A percentile compares a stretch with the other conserved stretches of the same genome.
Conservation (phyloP, 257 asterid species). For the Linaria vulgaris region DNA sequence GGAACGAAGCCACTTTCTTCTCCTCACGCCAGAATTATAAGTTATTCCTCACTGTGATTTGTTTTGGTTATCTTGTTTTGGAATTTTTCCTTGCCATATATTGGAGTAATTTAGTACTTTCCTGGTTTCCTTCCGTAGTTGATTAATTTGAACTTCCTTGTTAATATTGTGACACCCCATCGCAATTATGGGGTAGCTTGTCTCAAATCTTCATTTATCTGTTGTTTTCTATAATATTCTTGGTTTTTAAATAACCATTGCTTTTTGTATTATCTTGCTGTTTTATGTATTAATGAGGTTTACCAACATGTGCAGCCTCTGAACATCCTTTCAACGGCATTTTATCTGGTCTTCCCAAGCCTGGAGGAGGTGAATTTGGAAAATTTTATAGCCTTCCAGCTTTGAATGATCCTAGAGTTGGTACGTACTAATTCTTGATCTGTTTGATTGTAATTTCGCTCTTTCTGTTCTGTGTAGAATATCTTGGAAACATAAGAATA, state of each 20-base stretch:
- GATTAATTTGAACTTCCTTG: background rate
- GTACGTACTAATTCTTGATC: constrained; percentile 35
- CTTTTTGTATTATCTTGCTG: background rate
- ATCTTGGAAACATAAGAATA: background rate
- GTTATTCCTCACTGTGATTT: background rate
- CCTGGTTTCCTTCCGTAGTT: background rate
- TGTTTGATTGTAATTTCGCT: background rate
- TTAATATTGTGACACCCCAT: background rate
- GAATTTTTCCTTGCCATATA: background rate
- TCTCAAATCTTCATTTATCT: background rate
- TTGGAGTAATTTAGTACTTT: constrained; percentile 7
- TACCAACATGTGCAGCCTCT: constrained; percentile 50
- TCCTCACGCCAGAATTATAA: background rate
- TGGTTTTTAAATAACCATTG: background rate
- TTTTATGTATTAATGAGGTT: constrained; percentile 17
- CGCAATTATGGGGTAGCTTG: background rate
- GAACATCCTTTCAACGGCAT: constrained; percentile 71
- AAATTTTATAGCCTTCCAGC: constrained; percentile 87
- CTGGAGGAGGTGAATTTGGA: constrained; percentile 92
- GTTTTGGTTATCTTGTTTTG: background rate
- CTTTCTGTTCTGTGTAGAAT: background rate
- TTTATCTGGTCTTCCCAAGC: constrained; percentile 71
- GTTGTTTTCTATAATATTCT: too few relatives aligned
- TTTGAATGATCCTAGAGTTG: constrained; percentile 81
- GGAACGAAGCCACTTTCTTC: background rate